A percentile compares a stretch with the other conserved stretches of the same genome.
Evolutionary conservation across 225 moss, liverwort and hornwort species (phyloP).

Genomic region (Physcomitrellopsis africana): DNA sequence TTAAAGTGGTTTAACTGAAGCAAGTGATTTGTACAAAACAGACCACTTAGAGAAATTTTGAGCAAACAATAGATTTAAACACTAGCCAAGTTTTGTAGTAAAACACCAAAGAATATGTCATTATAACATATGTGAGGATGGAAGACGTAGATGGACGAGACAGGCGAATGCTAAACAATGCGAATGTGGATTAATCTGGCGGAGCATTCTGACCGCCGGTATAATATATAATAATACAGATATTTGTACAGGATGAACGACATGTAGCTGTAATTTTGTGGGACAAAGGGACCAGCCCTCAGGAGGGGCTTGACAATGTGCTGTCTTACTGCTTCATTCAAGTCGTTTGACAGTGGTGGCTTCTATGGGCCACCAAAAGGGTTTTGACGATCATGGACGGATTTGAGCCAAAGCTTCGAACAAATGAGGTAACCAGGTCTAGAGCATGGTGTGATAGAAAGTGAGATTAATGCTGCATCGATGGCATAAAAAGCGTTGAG

Average conservation of each 20-base stretch:
- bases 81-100: too few relatives aligned
- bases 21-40: too few relatives aligned
- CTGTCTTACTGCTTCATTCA: slow-evolving; percentile 26
- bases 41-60: too few relatives aligned
- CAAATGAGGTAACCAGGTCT: slow-evolving; percentile 2
- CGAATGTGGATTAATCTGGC: slow-evolving; percentile 35
- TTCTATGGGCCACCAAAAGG: slow-evolving; percentile 23
- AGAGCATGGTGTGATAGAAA: slow-evolving; percentile 70
- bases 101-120: too few relatives aligned
- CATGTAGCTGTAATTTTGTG: slow-evolving; percentile 34
- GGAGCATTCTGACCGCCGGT: slow-evolving; percentile 30
- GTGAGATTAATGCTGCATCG: slow-evolving; percentile 91
- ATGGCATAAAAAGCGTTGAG: slow-evolving; percentile 94
- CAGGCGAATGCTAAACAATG: too few relatives aligned
- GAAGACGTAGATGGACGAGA: too few relatives aligned
- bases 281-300: slow-evolving; percentile 13
- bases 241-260: slow-evolving; percentile 48
- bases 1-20: too few relatives aligned
- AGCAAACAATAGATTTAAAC: too few relatives aligned
- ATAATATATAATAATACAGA: slow-evolving; percentile 47
- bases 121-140: too few relatives aligned
- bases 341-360: slow-evolving; percentile 18
- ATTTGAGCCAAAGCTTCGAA: slow-evolving; percentile 20
- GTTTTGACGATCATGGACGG: neutral
- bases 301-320: slow-evolving; percentile 8